These are phyloP conservation scores for Apiosordaria backusii DNA, from an alignment of 495 filamentous ascomycete genomes.

Conservation along the genomic window DNA sequence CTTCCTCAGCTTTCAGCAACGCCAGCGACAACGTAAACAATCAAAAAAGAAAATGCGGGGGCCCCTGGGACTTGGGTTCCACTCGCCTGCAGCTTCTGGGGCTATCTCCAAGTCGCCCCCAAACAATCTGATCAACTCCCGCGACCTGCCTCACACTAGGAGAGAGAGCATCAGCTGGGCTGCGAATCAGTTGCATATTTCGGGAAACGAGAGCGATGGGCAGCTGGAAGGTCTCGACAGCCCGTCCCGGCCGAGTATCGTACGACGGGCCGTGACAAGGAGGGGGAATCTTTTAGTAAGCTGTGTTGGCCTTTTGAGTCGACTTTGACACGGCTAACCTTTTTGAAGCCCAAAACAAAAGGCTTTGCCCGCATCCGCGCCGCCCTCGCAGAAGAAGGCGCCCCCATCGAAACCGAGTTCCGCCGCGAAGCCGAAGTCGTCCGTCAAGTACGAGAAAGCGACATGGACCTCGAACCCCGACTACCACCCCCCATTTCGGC, in stretches of 20 bases:
- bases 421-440: conserved; percentile 92
- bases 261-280: conserved; percentile 72
- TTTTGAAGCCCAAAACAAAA: conserved; percentile 77
- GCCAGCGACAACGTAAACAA: conserved; percentile 62
- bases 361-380: conserved; percentile 90
- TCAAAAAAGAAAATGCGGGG: conserved; percentile 40
- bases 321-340: conserved; percentile 13
- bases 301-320: conserved; percentile 8
- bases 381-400: conserved; percentile 78
- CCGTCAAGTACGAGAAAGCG: conserved; percentile 80
- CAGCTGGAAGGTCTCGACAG: conserved; percentile 45
- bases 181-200: conserved; percentile 81
- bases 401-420: conserved; percentile 83
- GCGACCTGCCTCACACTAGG: conserved; percentile 52
- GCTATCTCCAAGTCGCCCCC: conserved; percentile 45
- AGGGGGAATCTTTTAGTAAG: conserved; percentile 83
- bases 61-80: conserved; percentile 39
- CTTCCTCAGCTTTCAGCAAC: conserved; percentile 74
- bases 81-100: conserved; percentile 25
- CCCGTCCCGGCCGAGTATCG: conserved; percentile 50
- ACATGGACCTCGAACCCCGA: conserved; percentile 50
- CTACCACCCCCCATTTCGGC: conserved; percentile 31
- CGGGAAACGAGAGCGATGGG: conserved; percentile 72
- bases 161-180: conserved; percentile 83
- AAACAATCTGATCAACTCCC: conserved; percentile 25